Conservation (phyloP, 345 rosid species). For the Eucalyptus leucophloia region DNA sequence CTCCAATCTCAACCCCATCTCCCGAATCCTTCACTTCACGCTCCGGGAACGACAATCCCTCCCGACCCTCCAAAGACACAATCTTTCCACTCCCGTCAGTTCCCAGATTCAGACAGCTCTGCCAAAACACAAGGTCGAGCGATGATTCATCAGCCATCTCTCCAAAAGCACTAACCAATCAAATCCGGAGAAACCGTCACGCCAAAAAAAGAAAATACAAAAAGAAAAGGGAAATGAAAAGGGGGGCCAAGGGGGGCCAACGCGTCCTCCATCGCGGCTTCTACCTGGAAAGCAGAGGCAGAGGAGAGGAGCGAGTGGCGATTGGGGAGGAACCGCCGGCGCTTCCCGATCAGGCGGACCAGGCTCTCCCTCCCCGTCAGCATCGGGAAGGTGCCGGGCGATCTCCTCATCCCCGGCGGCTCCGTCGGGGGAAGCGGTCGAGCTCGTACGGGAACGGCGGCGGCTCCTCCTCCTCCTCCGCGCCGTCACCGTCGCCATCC, state of each 20-base stretch:
- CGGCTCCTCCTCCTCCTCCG: neutral
- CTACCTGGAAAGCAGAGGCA: conserved; percentile 18
- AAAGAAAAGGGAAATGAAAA: too few species aligned
- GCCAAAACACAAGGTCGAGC: neutral
- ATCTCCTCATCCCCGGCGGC: neutral
- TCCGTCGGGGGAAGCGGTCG: neutral
- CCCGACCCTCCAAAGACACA: neutral
- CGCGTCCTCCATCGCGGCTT: neutral
- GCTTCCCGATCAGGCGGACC: conserved; percentile 56
- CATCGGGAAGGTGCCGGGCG: conserved; percentile 8
- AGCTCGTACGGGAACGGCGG: neutral
- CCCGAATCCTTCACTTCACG: neutral
- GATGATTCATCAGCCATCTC: neutral
- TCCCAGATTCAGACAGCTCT: conserved; percentile 31
- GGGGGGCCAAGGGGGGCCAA: too few species aligned
- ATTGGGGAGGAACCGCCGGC: conserved; percentile 59
- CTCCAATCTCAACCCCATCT: neutral
- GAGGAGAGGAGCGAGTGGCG: conserved; percentile 35
- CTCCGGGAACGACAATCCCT: neutral
- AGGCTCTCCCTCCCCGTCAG: conserved; percentile 67
- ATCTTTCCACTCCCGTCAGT: neutral
- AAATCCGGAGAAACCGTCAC: neutral
- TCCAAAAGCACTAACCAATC: neutral
- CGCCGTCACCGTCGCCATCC: neutral
- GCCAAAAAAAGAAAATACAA: neutral